Percentiles rank a stretch among this genome's conserved stretches.
Evolutionary conservation across 768 basidiomycete genomes (phyloP).

Genomic region (Lentinula lateritia): DNA sequence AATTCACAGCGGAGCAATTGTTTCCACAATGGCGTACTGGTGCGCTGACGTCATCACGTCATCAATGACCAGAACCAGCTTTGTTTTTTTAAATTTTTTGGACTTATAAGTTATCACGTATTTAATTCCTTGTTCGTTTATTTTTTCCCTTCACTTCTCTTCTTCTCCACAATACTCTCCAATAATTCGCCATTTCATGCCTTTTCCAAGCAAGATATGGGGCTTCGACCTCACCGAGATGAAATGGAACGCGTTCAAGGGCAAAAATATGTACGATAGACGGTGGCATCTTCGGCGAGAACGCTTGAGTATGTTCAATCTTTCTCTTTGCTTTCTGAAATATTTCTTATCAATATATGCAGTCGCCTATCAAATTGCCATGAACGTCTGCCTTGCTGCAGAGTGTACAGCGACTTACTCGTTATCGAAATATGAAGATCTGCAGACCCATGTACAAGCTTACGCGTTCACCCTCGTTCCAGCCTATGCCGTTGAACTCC

Average conservation of each 20-base stretch:
- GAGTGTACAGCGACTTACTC: constrained; percentile 32
- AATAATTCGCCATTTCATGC: not conserved
- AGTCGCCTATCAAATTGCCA: constrained; percentile 18
- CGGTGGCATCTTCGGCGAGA: constrained; percentile 27
- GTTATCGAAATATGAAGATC: constrained; percentile 27
- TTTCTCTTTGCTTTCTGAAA: not conserved
- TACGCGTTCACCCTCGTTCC: constrained; percentile 4
- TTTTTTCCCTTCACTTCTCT: not conserved
- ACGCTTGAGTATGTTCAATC: constrained; percentile 20
- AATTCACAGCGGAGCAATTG: not conserved
- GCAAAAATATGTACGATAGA: constrained; percentile 24
- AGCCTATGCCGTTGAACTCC: constrained; percentile 15
- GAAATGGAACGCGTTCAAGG: constrained; percentile 25
- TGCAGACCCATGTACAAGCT: constrained; percentile 21
- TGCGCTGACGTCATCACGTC: not conserved
- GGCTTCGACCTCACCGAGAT: constrained; percentile 30
- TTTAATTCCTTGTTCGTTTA: not conserved
- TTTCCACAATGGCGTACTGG: not conserved
- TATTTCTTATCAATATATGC: not conserved
- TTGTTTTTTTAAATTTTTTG: too few species aligned
- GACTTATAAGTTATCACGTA: not conserved
- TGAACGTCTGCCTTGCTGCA: constrained; percentile 26
- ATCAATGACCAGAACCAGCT: not conserved
- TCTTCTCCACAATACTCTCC: too few species aligned
- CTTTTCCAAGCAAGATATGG: constrained; percentile 17